Percentiles rank a stretch among this genome's conserved stretches.
These are phyloP conservation scores for Dictyophora rubrovolvata DNA, from an alignment of 768 basidiomycete genomes.

Conservation along the genomic window DNA sequence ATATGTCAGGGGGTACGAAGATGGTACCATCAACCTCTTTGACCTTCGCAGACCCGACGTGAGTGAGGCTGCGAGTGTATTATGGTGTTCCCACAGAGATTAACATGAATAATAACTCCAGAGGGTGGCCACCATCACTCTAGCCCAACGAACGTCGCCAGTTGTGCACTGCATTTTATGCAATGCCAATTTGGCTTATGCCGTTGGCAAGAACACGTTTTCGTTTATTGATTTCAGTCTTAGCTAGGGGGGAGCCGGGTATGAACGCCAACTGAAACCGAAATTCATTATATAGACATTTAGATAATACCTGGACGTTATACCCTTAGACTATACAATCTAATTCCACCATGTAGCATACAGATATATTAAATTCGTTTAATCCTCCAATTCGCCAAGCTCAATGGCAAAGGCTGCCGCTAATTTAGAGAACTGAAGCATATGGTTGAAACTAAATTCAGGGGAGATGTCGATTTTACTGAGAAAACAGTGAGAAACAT, in stretches of 20 bases:
- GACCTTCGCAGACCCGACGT: conserved; percentile 42
- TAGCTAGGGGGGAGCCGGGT: too few species aligned
- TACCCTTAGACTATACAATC: too few species aligned
- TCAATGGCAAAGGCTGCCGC: conserved; percentile 74
- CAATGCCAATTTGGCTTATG: neutral
- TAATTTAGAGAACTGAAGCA: conserved; percentile 77
- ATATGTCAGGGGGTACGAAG: conserved; percentile 26
- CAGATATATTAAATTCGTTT: neutral
- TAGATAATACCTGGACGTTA: too few species aligned
- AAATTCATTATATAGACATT: too few species aligned
- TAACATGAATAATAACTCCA: too few species aligned
- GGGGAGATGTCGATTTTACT: conserved; percentile 78
- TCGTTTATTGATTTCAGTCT: neutral
- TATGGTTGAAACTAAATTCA: conserved; percentile 86
- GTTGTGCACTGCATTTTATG: neutral
- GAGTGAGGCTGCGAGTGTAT: conserved; percentile 16
- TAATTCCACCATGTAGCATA: too few species aligned
- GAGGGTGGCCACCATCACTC: too few species aligned
- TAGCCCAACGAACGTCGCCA: too few species aligned
- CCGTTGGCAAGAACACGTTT: neutral
- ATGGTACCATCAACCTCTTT: conserved; percentile 36
- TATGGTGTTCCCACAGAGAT: too few species aligned
- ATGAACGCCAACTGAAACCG: too few species aligned
- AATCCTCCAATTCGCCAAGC: conserved; percentile 38
- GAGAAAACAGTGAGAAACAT: conserved; percentile 10